Evolutionary conservation across 257 asterid genomes (phyloP).

Genomic region (Nicotiana obtusifolia): DNA sequence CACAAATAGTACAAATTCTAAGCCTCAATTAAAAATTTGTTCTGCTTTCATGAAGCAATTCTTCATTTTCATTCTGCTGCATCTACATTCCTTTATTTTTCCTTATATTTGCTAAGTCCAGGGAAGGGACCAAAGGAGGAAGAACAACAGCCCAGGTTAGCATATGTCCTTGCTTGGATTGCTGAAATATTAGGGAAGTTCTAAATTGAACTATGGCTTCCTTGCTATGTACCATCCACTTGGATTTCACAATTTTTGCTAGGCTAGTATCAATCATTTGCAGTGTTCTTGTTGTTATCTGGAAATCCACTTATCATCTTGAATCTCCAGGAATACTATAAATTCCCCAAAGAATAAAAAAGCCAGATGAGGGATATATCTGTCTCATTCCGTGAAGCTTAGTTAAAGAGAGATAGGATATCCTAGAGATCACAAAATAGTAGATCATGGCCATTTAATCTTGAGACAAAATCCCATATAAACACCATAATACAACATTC

Average conservation of each 20-base stretch:
- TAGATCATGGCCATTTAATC: not conserved
- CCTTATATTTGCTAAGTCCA: slow-evolving; percentile 14
- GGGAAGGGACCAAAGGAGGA: slow-evolving; percentile 21
- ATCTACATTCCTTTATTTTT: slow-evolving; percentile 17
- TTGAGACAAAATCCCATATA: not conserved
- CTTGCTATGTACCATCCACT: not conserved
- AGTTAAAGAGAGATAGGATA: not conserved
- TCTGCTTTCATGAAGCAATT: not conserved
- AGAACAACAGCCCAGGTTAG: slow-evolving; percentile 21
- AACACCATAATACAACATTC: not conserved
- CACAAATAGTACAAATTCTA: not conserved
- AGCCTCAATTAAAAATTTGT: not conserved
- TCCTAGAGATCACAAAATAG: not conserved
- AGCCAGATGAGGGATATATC: not conserved
- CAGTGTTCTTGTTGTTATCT: not conserved
- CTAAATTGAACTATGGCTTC: not conserved
- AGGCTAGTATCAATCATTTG: not conserved
- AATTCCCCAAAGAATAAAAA: not conserved
- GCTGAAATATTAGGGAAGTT: not conserved
- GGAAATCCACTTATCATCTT: not conserved
- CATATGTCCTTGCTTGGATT: slow-evolving; percentile 6
- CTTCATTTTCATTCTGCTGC: not conserved
- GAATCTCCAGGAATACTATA: not conserved
- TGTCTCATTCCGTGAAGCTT: not conserved
- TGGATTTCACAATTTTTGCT: not conserved